Evolutionary conservation across 441 rosid genomes (phyloP), one percentile per base, ranked within the genome.

Genomic region (Gossypium laxum): DNA sequence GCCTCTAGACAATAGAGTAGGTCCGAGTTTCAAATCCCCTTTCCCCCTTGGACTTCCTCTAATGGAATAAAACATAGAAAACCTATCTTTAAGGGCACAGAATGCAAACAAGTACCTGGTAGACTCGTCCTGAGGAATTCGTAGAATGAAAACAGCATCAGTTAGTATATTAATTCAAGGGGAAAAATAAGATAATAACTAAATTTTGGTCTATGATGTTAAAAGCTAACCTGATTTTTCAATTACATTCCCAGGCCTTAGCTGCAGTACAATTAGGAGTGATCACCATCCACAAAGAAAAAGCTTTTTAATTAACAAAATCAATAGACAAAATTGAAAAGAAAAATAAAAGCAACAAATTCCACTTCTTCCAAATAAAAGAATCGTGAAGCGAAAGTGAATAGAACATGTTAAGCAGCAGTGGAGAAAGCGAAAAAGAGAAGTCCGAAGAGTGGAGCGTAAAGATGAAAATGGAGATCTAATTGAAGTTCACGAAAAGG

Each of bases 161-260:
- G 22, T 58, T 28, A 41, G 18, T 5, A 5, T 21, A 12, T 45
- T 38, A 21, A 0, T 15, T 52, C 26, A 28, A 2, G 24, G 2
- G 5, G 24, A 1, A 10, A 18, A 10, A 38, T 0, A 1, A 2
- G n/a, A 30, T 3, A 7, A 15, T 45, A 22, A 17, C 28, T 1
- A 10, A 43, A 34, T 66, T 17, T 26, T 12, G 38, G 38, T 18
- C 21, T 7, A 28, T 11, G 43, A 50, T 26, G 41, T 52, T 14
- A 52, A 47, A 50, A n/a, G 21, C 56, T 22, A 62, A 91, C 97
- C 97, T 85, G 92, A 79, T 81, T 86, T 85, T 79, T 93, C 93
- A 73, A 93, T 86, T 11, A 93, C 91, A 77, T 91, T 93, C 74
- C 97, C 97, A 65, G 91, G 79, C 79, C 85, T 84, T 58, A 91